These are phyloP conservation scores for Aspergillus carlsbadensis DNA, from an alignment of 495 filamentous ascomycete species.

Conservation along the genomic window DNA sequence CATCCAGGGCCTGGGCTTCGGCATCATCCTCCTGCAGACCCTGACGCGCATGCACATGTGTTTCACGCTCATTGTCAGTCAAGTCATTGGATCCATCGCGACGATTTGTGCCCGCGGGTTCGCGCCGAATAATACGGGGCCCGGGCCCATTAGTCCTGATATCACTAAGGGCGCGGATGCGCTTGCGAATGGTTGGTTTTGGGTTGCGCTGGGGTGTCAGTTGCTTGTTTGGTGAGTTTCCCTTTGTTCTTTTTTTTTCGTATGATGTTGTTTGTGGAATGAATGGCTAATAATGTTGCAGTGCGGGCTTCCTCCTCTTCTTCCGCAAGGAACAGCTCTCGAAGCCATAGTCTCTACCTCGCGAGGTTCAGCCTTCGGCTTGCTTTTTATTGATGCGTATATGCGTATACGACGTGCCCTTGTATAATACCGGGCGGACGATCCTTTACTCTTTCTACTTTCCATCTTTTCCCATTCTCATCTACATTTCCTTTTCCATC, in stretches of 20 bases:
- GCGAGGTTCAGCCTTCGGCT: too few species aligned
- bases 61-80: slow-evolving; percentile 48
- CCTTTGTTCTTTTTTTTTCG: neutral
- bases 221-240: slow-evolving; percentile 52
- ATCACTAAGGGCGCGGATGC: slow-evolving; percentile 41
- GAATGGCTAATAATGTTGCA: slow-evolving; percentile 11
- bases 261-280: neutral
- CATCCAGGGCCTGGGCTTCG: slow-evolving; percentile 48
- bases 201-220: slow-evolving; percentile 61
- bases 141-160: slow-evolving; percentile 44
- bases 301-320: slow-evolving; percentile 63
- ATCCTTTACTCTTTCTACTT: too few species aligned
- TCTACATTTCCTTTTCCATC: too few species aligned
- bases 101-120: slow-evolving; percentile 45
- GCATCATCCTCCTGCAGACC: slow-evolving; percentile 50
- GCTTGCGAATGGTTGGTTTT: slow-evolving; percentile 61
- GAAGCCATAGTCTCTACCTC: slow-evolving; percentile 49
- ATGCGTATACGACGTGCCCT: too few species aligned
- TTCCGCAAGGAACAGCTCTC: slow-evolving; percentile 69
- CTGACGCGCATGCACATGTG: slow-evolving; percentile 48
- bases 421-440: too few species aligned
- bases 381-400: too few species aligned
- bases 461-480: too few species aligned
- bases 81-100: slow-evolving; percentile 47
- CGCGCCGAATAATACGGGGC: slow-evolving; percentile 46